Evolutionary conservation across 257 asterid species (phyloP), one percentile per base, ranked within the genome.

Genomic region (Gardenia jasminoides): DNA sequence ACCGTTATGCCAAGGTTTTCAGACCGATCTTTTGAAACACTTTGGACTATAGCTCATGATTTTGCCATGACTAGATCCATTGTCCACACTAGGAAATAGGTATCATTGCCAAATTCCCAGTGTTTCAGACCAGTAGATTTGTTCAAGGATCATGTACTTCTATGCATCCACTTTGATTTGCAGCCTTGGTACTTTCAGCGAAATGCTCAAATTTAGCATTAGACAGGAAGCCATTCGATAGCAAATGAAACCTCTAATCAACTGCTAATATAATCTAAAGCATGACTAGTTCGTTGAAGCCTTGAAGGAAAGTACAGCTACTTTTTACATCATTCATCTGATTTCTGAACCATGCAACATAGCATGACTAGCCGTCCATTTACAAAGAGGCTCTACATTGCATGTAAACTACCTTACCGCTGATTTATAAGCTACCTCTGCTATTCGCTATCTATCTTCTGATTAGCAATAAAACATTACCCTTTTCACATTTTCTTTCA

Each of bases 401-500:
- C 80, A 68, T n/a, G 64, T 54, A 67, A 44, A 26, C 46, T 69
- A 22, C 70, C 22, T 58, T 39, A 59, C 19, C 65, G 50, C 56
- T 30, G 80, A 67, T 74, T 87, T 84, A 87, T 39, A 31, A 72
- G 62, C 74, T 46, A 65, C 46, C 76, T 72, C 71, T 72, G 59
- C 81, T 56, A 28, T 26, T 77, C 70, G 16, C 15, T 16, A 41
- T 47, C 46, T 31, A 43, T 48, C 28, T 74, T 54, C 85, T 89
- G 90, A 61, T 76, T 10, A 76, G 82, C 99, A 95, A 43, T 95
- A 95, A 84, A 95, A 95, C 99, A 95, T 95, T 15, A 94, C 99
- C 78, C 99, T 89, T 74, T 94, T 94, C 85, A 94, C 99, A 81
- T 94, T 94, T 58, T 95, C 99, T 73, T 95, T 95, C 10, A 95